Conservation (phyloP, 106 monocot species). For the Cymbidium sinense region DNA sequence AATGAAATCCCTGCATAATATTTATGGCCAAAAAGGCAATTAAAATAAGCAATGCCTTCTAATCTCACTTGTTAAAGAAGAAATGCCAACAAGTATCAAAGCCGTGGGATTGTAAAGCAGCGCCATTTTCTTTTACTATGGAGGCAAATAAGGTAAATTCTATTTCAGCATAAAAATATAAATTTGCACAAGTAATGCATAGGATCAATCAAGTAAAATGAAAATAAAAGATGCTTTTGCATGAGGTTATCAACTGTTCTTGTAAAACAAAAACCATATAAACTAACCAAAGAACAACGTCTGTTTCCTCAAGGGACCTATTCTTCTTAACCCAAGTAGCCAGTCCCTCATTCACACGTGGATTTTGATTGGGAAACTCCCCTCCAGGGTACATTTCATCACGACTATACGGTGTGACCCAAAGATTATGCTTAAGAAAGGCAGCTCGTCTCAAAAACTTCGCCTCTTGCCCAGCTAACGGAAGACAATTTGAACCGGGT, state of each 20-base stretch:
- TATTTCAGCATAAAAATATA: not conserved
- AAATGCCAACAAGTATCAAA: too few species aligned
- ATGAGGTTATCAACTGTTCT: not conserved
- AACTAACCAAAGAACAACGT: conserved; percentile 82
- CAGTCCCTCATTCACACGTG: conserved; percentile 80
- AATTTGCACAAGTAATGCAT: not conserved
- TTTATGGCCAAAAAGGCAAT: too few species aligned
- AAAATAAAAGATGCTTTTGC: not conserved
- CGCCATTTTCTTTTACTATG: too few species aligned
- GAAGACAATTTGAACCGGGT: conserved; percentile 85
- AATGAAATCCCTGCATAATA: too few species aligned
- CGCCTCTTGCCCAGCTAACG: conserved; percentile 70
- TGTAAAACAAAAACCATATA: not conserved
- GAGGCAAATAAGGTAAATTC: too few species aligned
- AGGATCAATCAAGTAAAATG: not conserved
- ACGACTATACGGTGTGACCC: conserved; percentile 80
- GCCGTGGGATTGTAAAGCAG: too few species aligned
- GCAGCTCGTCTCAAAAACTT: conserved; percentile 84
- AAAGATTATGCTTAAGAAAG: conserved; percentile 91
- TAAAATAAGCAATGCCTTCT: too few species aligned
- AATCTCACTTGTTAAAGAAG: too few species aligned
- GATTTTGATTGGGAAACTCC: conserved; percentile 95
- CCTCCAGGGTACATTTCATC: conserved; percentile 90
- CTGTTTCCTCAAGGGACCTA: conserved; percentile 80
- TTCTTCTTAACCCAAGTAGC: conserved; percentile 89